phyloP scores from a whole-genome alignment of 306 rosid species.

The Inga oerstediana region DNA sequence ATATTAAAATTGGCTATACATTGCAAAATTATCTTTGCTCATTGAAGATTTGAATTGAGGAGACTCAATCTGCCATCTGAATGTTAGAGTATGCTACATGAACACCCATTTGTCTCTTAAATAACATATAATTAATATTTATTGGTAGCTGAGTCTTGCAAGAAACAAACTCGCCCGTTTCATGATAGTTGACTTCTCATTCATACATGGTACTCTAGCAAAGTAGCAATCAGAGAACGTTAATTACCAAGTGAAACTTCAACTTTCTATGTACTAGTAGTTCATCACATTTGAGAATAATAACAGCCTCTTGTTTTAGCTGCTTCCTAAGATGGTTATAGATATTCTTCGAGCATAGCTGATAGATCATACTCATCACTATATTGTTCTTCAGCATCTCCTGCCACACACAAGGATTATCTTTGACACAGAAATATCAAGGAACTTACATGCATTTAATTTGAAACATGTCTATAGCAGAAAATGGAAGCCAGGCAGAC shows the following conservation, averaged over 20 bases:
- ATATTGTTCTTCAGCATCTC: neutral
- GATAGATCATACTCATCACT: neutral
- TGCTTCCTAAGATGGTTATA: neutral
- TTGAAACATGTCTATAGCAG: slow-evolving; percentile 8
- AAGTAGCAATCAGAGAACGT: neutral
- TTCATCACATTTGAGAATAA: neutral
- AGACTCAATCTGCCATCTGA: neutral
- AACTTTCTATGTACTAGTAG: neutral
- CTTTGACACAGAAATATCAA: neutral
- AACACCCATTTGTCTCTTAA: neutral
- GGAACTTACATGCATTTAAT: slow-evolving; percentile 1
- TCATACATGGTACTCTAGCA: neutral
- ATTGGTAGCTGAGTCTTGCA: neutral
- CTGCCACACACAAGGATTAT: neutral
- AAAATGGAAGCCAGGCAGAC: neutral
- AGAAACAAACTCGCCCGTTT: neutral
- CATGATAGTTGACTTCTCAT: slow-evolving; percentile 2
- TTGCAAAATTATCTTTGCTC: neutral
- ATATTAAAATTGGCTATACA: neutral
- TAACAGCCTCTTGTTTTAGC: neutral
- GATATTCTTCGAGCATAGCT: neutral
- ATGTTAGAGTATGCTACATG: neutral
- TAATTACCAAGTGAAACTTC: neutral
- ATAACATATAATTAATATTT: neutral
- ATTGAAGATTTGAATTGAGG: neutral